These are phyloP conservation scores for Aspergillus vadensis DNA, from an alignment of 2,329 filamentous ascomycete species.

Conservation along the genomic window DNA sequence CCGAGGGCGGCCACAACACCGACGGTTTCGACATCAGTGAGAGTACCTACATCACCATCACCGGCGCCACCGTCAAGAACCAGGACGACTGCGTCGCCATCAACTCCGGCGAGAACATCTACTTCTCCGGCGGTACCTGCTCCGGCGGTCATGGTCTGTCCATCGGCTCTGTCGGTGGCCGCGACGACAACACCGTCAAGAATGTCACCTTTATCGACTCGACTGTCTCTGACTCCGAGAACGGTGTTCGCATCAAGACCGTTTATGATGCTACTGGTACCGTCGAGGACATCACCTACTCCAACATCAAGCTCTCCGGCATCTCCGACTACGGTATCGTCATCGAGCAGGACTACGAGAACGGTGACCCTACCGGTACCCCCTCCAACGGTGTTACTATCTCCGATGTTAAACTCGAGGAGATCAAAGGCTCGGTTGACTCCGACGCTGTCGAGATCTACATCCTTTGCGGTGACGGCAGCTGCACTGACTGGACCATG, in stretches of 20 bases:
- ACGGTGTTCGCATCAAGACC: slow-evolving; percentile 63
- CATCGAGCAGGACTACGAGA: slow-evolving; percentile 61
- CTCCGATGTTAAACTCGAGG: slow-evolving; percentile 40
- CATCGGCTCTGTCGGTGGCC: slow-evolving; percentile 62
- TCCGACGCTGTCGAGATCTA: slow-evolving; percentile 48
- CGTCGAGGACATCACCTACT: slow-evolving; percentile 57
- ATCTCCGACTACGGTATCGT: slow-evolving; percentile 53
- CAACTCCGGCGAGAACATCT: slow-evolving; percentile 54
- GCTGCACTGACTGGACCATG: slow-evolving; percentile 59
- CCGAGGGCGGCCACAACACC: slow-evolving; percentile 53
- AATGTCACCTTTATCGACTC: slow-evolving; percentile 55
- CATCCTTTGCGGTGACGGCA: slow-evolving; percentile 57
- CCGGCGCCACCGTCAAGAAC: slow-evolving; percentile 56
- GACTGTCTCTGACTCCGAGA: slow-evolving; percentile 54
- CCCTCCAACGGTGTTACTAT: slow-evolving; percentile 45
- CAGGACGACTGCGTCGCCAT: slow-evolving; percentile 63
- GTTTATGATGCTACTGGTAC: slow-evolving; percentile 54
- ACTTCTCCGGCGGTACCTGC: slow-evolving; percentile 34
- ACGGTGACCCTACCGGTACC: slow-evolving; percentile 45
- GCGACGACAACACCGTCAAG: slow-evolving; percentile 56
- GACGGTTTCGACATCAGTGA: slow-evolving; percentile 47
- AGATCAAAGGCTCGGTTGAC: slow-evolving; percentile 39
- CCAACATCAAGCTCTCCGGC: slow-evolving; percentile 52
- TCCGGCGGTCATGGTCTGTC: slow-evolving; percentile 55
- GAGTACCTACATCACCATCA: slow-evolving; percentile 53